Conservation (phyloP, 2,329 filamentous ascomycete species). For the Reticulascus tulasneorum region DNA sequence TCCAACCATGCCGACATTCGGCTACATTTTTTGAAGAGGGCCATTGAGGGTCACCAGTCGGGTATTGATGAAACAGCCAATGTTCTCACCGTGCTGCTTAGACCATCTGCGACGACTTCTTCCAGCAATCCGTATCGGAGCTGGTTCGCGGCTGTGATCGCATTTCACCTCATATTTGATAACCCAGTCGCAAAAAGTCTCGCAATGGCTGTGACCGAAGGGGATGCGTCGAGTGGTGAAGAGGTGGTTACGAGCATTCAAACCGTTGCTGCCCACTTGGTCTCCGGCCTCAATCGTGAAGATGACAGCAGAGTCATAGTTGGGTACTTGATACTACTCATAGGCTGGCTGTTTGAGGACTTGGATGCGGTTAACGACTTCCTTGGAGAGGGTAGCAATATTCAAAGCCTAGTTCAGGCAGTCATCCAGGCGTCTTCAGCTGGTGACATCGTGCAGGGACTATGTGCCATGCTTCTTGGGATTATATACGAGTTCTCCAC, state of each 20-base stretch:
- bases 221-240: slow-evolving; percentile 83
- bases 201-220: slow-evolving; percentile 80
- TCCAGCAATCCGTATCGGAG: slow-evolving; percentile 76
- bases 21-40: slow-evolving; percentile 79
- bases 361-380: slow-evolving; percentile 90
- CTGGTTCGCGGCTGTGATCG: slow-evolving; percentile 85
- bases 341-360: slow-evolving; percentile 89
- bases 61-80: slow-evolving; percentile 82
- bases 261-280: slow-evolving; percentile 78
- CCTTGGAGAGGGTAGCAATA: slow-evolving; percentile 82
- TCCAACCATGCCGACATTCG: slow-evolving; percentile 75
- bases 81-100: slow-evolving; percentile 77
- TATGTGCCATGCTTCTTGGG: slow-evolving; percentile 80
- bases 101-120: slow-evolving; percentile 56
- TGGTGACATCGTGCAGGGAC: slow-evolving; percentile 70
- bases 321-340: slow-evolving; percentile 84
- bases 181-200: slow-evolving; percentile 73
- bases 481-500: slow-evolving; percentile 96
- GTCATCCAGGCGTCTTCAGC: slow-evolving; percentile 55
- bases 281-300: slow-evolving; percentile 69
- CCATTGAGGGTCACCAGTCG: slow-evolving; percentile 79
- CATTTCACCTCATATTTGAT: slow-evolving; percentile 82
- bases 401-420: slow-evolving; percentile 79
- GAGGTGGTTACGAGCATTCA: slow-evolving; percentile 95
- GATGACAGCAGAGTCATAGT: slow-evolving; percentile 77